Evolutionary conservation across 805 yeast genomes (phyloP).

Genomic region (Candida cerambycidarum): DNA sequence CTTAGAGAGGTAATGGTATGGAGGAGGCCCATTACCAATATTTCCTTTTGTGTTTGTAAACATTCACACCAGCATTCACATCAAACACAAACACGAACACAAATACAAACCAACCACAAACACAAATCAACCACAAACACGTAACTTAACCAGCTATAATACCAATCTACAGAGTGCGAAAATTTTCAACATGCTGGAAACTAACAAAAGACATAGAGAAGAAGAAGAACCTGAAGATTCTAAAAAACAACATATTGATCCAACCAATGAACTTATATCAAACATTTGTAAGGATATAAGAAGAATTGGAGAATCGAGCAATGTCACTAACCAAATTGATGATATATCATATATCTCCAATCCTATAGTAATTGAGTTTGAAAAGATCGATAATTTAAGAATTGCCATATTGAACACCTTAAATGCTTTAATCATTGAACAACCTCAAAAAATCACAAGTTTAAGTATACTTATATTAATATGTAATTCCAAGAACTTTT

Average conservation of each 20-base stretch:
- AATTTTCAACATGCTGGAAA: conserved; percentile 10
- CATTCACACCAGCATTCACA: too few species aligned
- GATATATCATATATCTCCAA: conserved; percentile 65
- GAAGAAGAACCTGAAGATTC: conserved; percentile 25
- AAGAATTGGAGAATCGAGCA: conserved; percentile 43
- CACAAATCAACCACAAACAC: too few species aligned
- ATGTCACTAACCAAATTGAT: conserved; percentile 39
- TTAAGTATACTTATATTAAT: conserved; percentile 65
- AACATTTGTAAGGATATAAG: conserved; percentile 47
- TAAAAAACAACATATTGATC: conserved; percentile 42
- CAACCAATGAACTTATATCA: conserved; percentile 38
- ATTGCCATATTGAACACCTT: conserved; percentile 60
- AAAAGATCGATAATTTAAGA: conserved; percentile 59
- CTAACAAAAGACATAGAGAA: conserved; percentile 16
- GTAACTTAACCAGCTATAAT: too few species aligned
- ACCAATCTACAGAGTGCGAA: too few species aligned
- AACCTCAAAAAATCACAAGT: conserved; percentile 85
- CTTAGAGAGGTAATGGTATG: too few species aligned
- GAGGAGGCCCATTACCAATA: too few species aligned
- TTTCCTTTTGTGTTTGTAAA: too few species aligned
- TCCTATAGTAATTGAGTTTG: conserved; percentile 66
- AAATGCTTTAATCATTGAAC: conserved; percentile 73
- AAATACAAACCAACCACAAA: too few species aligned
- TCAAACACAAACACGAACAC: too few species aligned
- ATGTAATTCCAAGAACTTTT: conserved; percentile 61